Base-by-base conservation (phyloP, 2,329 filamentous ascomycete genomes). In the Exophiala sp. region DNA sequence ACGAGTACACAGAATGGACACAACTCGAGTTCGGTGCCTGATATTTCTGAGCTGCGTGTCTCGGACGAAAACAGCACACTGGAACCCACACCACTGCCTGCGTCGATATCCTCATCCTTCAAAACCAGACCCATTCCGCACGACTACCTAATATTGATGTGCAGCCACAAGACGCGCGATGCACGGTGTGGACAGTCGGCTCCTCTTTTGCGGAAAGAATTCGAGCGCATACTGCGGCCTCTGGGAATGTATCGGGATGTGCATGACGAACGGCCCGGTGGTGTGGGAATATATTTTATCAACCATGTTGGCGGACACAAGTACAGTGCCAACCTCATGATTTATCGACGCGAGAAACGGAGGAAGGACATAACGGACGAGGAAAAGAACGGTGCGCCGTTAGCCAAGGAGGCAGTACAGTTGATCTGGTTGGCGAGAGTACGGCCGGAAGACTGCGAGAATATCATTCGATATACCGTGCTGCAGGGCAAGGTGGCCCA, bases 301-400 rank as follows among this genome's bases (percentile, higher is more conserved):
- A 92, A 85, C 62, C 94, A 99, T 67, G 91, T 96, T 2, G 94
- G 94, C 24, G 94, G 94, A 0, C 94, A 99, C 76, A 96, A 96
- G 75, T 97, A 95, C 73, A 85, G 86, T 43, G 94, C 94, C 24
- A 99, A 99, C 65, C 84, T 97, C 63, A 88, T 99, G 76, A 78
- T 99, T 1, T 97, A 99, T 70, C 82, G 94, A 8, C 79, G 81
- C 14, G 76, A 78, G 6, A 71, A 69, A 58, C 69, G 44, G 69
- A 71, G 12, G 68, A 70, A 40, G 71, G 72, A 21, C 64, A 64
- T 36, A 60, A 66, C 34, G 55, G 65, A 70, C 47, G 63, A 62
- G 10, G 64, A 69, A 14, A 64, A 66, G 42, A 67, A 55, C 16
- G 52, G 35, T 9, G 47, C 47, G 18, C 43, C 34, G 18, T 29